phyloP scores from a whole-genome alignment of 2,329 filamentous ascomycete species.

The Talaromyces sp. region DNA sequence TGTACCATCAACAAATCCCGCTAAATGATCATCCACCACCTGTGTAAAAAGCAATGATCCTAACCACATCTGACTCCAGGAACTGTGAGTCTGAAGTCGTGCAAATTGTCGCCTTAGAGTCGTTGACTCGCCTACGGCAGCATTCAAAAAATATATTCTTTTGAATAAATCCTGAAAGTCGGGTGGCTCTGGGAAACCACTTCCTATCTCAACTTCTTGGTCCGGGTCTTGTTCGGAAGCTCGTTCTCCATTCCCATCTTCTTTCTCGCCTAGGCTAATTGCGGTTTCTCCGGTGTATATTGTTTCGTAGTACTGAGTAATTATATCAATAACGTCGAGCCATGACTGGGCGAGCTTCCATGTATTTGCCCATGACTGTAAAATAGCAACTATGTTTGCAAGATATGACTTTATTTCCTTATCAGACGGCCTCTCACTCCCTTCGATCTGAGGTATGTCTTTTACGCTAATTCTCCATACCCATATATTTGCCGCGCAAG shows the following conservation, averaged over 20 bases:
- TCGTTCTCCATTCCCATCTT: not conserved
- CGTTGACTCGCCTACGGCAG: not conserved
- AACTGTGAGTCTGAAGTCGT: not conserved
- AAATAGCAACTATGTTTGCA: not conserved
- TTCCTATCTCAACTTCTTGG: not conserved
- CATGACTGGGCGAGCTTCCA: conserved; percentile 5
- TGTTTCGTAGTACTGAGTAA: not conserved
- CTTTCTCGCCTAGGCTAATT: not conserved
- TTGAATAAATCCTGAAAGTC: not conserved
- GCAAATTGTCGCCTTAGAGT: conserved; percentile 1
- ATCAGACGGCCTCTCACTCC: not conserved
- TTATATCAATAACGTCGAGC: not conserved
- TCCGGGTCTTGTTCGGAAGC: not conserved
- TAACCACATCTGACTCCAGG: conserved; percentile 2
- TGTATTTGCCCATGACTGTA: conserved; percentile 1
- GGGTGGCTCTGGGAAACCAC: conserved; percentile 1
- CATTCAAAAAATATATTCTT: conserved; percentile 5
- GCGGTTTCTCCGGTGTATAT: not conserved
- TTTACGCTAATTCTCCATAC: not conserved
- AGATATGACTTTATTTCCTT: not conserved
- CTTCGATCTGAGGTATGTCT: conserved; percentile 1
- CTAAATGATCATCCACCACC: conserved; percentile 2
- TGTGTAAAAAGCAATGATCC: not conserved
- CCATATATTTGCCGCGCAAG: conserved; percentile 9
- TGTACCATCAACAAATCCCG: not conserved